Evolutionary conservation across 2,329 filamentous ascomycete species (phyloP), one percentile per base, ranked within the genome.

Genomic region (Venturia carpophila): DNA sequence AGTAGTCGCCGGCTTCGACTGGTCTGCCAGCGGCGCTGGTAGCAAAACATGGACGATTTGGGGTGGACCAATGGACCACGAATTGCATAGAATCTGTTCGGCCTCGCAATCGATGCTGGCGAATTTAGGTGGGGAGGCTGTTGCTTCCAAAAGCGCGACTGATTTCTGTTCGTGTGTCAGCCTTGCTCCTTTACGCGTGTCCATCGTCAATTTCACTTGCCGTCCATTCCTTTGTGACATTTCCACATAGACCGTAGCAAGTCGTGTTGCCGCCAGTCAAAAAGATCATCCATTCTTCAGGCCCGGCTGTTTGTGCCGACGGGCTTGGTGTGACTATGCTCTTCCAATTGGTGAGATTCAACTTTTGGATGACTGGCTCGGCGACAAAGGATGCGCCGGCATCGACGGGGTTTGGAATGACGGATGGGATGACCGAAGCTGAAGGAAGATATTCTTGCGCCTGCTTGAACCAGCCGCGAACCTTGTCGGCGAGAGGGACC

Each of bases 191-290:
- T 39, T 17, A 45, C 17, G 24, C 24, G 43, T 58, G 21, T 15
- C 3, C 24, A 41, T 17, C n/a, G 42, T 61, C 15, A 3, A 69
- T 63, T 21, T 70, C 67, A 68, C 76, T 67, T 73, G 80, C 78
- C 70, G 81, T 81, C 77, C 78, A 82, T 30, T 87, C 88, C 66
- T 79, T 77, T 71, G 91, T 88, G 64, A 87, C 77, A 67, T 78
- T 80, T 52, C 73, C 80, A 76, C 90, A 93, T 71, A 84, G 81
- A 70, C 88, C 89, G 73, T 83, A 87, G 79, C 90, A 93, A 41
- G 89, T 91, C 79, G 86, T 88, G 80, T 92, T 92, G 70, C 88
- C 81, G 65, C 90, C 90, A 11, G 86, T 89, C 69, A 91, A 78
- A 69, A 89, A 81, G 67, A 93, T 79, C 80, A 89, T 87, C 88